Evolutionary conservation across 169 alveolate genomes (phyloP).

Genomic region (Fabrea salina): DNA sequence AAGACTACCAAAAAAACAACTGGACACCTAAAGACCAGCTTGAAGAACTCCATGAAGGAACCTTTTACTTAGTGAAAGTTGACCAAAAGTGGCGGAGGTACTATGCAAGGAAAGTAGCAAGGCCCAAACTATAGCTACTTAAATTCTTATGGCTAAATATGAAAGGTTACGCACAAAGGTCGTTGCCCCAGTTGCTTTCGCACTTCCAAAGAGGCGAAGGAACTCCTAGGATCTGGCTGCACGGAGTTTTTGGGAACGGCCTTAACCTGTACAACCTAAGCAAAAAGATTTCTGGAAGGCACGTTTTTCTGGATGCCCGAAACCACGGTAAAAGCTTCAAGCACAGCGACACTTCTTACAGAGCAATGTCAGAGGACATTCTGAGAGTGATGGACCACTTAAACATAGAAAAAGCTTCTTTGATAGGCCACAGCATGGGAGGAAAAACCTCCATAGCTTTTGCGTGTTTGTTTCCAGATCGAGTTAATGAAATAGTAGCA

Average conservation of each 20-base stretch:
- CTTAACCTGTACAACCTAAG: background rate
- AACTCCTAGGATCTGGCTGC: background rate
- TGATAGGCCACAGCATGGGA: background rate
- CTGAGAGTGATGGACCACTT: background rate
- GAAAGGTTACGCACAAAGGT: too few relatives aligned
- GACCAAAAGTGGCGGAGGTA: conserved; percentile 25
- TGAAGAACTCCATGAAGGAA: background rate
- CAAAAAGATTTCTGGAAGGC: background rate
- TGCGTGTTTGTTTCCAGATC: background rate
- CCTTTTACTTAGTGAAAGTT: background rate
- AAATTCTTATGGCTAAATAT: too few relatives aligned
- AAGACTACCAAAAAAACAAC: background rate
- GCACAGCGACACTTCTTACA: background rate
- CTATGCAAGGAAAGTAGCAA: background rate
- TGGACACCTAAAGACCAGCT: background rate
- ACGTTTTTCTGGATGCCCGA: background rate
- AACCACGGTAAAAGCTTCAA: background rate
- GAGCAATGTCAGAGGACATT: background rate
- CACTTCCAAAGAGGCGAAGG: background rate
- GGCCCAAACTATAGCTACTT: conserved; percentile 16
- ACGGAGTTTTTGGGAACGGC: background rate
- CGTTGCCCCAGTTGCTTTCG: too few relatives aligned
- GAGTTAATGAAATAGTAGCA: background rate
- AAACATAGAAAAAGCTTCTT: background rate
- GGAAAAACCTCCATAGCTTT: background rate